Evolutionary conservation across 192 early-diverging fungal genomes (phyloP).

Genomic region (Polychytrium aggregatum): DNA sequence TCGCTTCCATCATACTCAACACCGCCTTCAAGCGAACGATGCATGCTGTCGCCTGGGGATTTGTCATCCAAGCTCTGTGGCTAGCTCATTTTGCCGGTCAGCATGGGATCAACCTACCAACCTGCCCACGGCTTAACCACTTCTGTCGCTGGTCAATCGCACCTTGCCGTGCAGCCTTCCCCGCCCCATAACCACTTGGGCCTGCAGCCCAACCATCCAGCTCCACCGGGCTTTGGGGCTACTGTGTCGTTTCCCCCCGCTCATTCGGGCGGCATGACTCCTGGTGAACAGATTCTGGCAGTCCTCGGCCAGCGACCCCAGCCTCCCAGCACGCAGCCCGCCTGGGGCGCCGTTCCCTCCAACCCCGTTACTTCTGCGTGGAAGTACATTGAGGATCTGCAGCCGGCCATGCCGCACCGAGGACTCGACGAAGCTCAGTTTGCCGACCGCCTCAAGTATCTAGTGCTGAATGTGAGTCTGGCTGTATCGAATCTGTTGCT

Average conservation of each 20-base stretch:
- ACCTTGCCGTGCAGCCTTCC: neutral
- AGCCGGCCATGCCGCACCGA: too few relatives aligned
- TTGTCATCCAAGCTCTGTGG: neutral
- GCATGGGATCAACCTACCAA: neutral
- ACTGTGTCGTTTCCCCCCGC: too few relatives aligned
- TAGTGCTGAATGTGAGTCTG: too few relatives aligned
- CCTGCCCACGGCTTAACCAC: neutral
- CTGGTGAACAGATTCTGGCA: slow-evolving; percentile 5
- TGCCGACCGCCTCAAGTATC: too few relatives aligned
- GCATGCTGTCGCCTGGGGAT: neutral
- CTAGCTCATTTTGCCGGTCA: neutral
- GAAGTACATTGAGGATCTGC: slow-evolving; percentile 17
- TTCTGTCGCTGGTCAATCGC: neutral
- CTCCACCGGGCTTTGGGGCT: slow-evolving; percentile 2
- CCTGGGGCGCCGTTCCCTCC: slow-evolving; percentile 10
- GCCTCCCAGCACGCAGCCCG: slow-evolving; percentile 7
- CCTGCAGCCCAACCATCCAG: neutral
- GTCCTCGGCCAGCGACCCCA: slow-evolving; percentile 1
- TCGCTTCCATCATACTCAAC: slow-evolving; percentile 1
- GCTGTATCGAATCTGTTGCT: too few relatives aligned
- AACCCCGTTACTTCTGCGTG: slow-evolving; percentile 17
- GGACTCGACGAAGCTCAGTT: too few relatives aligned
- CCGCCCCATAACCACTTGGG: neutral
- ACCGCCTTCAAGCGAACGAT: neutral
- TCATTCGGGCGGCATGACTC: slow-evolving; percentile 7